phyloP scores from a whole-genome alignment of 495 filamentous ascomycete species.

The Podospora anserina region DNA sequence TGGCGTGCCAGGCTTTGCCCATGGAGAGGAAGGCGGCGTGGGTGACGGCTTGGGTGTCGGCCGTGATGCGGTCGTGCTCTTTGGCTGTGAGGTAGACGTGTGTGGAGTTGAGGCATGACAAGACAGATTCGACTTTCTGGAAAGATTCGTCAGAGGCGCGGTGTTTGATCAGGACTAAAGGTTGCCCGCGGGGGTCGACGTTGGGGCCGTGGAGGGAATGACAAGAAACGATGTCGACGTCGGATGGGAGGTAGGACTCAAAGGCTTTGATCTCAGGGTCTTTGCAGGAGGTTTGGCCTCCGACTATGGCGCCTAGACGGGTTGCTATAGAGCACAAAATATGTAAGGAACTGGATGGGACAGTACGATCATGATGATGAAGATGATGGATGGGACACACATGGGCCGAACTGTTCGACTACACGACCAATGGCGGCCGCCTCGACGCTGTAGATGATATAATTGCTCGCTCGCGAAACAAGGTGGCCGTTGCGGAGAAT shows the following conservation, averaged over 20 bases:
- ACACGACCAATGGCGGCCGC: conserved; percentile 83
- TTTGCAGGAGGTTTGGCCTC: conserved; percentile 97
- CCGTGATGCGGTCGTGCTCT: conserved; percentile 93
- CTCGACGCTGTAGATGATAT: conserved; percentile 97
- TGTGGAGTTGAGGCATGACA: conserved; percentile 77
- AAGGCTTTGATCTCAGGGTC: conserved; percentile 94
- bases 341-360: conserved; percentile 20
- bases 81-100: conserved; percentile 81
- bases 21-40: conserved; percentile 96
- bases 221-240: conserved; percentile 93
- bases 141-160: conserved; percentile 76
- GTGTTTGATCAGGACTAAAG: conserved; percentile 89
- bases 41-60: conserved; percentile 96
- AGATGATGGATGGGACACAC: conserved; percentile 54
- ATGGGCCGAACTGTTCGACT: conserved; percentile 82
- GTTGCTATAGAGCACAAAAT: conserved; percentile 60
- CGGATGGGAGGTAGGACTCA: conserved; percentile 77
- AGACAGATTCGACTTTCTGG: conserved; percentile 70
- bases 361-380: conserved; percentile 1
- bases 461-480: conserved; percentile 91
- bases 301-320: conserved; percentile 88
- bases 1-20: conserved; percentile 94
- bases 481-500: conserved; percentile 90
- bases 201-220: conserved; percentile 95
- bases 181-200: conserved; percentile 82